Base-by-base conservation (phyloP, 2,329 filamentous ascomycete species). In the Cadophora gregata region DNA sequence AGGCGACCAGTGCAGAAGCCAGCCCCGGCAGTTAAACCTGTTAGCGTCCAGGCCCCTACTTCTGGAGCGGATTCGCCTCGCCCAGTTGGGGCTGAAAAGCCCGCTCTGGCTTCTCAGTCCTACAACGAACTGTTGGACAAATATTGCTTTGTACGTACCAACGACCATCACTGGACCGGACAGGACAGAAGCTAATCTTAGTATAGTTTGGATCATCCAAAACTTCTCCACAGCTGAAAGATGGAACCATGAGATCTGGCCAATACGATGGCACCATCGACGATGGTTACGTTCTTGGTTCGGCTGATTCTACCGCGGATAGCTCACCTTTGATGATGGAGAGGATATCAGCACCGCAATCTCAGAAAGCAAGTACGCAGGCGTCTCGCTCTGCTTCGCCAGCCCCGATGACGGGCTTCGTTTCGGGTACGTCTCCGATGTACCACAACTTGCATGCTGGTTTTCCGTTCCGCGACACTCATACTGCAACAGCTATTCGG, bases 101-200 rank as follows among this genome's bases (percentile, higher is more conserved):
- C 89, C 53, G 84, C 87, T 75, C 90, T 97, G 72, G 88, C 94
- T 68, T 96, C 93, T 71, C 89, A 93, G 68, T 94, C 95, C 67
- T 98, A 99, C 79, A 93, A 96, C 81, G 96, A 99, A 81, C 87
- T 99, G 72, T 91, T 99, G 80, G 94, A 97, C 84, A 97, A 97
- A 84, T 99, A 97, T 85, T 99, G 96, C 86, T 99, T 98, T 88
- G 95, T 97, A 95, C 89, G 95, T 97, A 86, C 86, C 77, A 70
- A 72, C 80, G 70, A 74, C 68, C 72, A 75, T 64, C 68, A 67
- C 56, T 74, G 66, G 68, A 59, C 53, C 56, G 38, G 63, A 21
- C 60, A 67, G 70, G 67, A 73, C 73, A 70, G 63, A 21, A 76
- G 79, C 81, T 84, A 80, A 84, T 79, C 71, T 67, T 72, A 71